A percentile compares a stretch with the other conserved stretches of the same genome.
Conservation (phyloP, 2,329 filamentous ascomycete genomes). For the Aspergillus sp. region DNA sequence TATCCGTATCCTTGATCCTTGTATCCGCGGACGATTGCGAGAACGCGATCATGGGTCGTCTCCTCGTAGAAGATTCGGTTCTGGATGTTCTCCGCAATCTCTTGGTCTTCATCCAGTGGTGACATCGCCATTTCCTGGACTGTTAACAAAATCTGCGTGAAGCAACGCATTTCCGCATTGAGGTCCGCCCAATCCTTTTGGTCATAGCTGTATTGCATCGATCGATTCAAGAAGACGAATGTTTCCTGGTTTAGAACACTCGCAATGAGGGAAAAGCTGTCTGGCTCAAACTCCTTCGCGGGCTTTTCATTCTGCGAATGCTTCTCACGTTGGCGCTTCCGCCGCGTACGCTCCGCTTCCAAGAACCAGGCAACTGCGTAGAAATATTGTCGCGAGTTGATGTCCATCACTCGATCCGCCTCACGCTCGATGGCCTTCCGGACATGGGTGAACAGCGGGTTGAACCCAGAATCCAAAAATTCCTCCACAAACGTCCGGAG, state of each 20-base stretch:
- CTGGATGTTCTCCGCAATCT: slow-evolving; percentile 96
- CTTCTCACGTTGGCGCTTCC: slow-evolving; percentile 57
- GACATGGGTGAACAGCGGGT: slow-evolving; percentile 80
- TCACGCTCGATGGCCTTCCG: slow-evolving; percentile 89
- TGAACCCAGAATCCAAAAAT: slow-evolving; percentile 93
- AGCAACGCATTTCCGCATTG: slow-evolving; percentile 86
- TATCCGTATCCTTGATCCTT: slow-evolving; percentile 94
- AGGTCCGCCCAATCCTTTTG: slow-evolving; percentile 85
- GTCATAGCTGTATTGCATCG: slow-evolving; percentile 76
- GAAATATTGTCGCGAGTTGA: slow-evolving; percentile 83
- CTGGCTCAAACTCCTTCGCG: slow-evolving; percentile 59
- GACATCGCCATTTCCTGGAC: slow-evolving; percentile 90
- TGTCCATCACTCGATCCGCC: slow-evolving; percentile 73
- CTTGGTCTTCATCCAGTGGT: slow-evolving; percentile 84
- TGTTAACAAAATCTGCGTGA: slow-evolving; percentile 89
- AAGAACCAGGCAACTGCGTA: slow-evolving; percentile 93
- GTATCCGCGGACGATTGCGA: slow-evolving; percentile 78
- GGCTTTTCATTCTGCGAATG: slow-evolving; percentile 48
- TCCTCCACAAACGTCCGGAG: slow-evolving; percentile 84
- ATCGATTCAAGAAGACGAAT: slow-evolving; percentile 82
- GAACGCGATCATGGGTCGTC: slow-evolving; percentile 82
- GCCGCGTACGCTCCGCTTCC: slow-evolving; percentile 74
- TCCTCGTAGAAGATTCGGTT: slow-evolving; percentile 99
- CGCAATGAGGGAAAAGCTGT: slow-evolving; percentile 83
- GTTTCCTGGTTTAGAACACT: slow-evolving; percentile 91